Evolutionary conservation across 2,329 filamentous ascomycete species (phyloP).

Genomic region (Trichoderma lentiforme): DNA sequence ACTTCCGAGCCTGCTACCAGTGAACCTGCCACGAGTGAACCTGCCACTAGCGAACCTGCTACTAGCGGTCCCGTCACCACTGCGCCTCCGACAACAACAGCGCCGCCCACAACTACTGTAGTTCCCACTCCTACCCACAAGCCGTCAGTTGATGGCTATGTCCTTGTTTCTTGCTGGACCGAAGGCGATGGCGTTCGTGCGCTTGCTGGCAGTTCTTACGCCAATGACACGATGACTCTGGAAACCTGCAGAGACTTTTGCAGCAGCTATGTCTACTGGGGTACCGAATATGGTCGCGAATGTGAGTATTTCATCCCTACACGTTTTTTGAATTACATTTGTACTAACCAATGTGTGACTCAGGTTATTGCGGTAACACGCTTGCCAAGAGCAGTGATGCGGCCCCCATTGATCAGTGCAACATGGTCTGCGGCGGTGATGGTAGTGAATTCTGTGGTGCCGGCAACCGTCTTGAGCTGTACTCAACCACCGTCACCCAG

Average conservation of each 20-base stretch:
- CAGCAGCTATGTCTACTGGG: constrained; percentile 46
- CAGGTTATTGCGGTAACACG: constrained; percentile 48
- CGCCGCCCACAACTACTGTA: constrained; percentile 21
- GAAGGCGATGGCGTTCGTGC: constrained; percentile 45
- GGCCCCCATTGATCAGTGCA: constrained; percentile 33
- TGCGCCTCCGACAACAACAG: constrained; percentile 19
- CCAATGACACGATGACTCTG: constrained; percentile 49
- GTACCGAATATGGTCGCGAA: constrained; percentile 50
- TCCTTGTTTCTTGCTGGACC: constrained; percentile 47
- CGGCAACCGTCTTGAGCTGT: constrained; percentile 42
- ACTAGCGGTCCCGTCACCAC: constrained; percentile 1
- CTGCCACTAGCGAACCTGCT: constrained; percentile 15
- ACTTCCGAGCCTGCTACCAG: neutral
- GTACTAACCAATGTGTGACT: neutral
- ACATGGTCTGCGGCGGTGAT: constrained; percentile 42
- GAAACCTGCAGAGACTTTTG: constrained; percentile 47
- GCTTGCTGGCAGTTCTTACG: constrained; percentile 38
- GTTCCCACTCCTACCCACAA: constrained; percentile 33
- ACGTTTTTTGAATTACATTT: neutral
- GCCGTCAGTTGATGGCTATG: constrained; percentile 42
- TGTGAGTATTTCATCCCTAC: constrained; percentile 35
- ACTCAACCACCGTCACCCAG: constrained; percentile 39
- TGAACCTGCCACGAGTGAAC: neutral
- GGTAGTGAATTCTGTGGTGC: constrained; percentile 41
- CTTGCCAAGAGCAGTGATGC: constrained; percentile 30